Evolutionary conservation across 345 rosid genomes (phyloP).

Genomic region (thale cress (Arabidopsis thaliana)): TAIR10.1 NC_003076.8:16948501-16949000

Average conservation of each 20-base stretch:
- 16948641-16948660: conserved; percentile 6
- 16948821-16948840: conserved; percentile 97
- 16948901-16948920: conserved; percentile 85
- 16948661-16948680: conserved; percentile 23
- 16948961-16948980: conserved; percentile 12
- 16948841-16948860: conserved; percentile 97
- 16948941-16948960: neutral
- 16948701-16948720: conserved; percentile 97
- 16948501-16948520: conserved; percentile 96
- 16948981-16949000: conserved; percentile 7
- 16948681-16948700: conserved; percentile 37
- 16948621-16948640: conserved; percentile 16
- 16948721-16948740: conserved; percentile 97
- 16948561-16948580: conserved; percentile 1
- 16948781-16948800: conserved; percentile 97
- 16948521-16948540: conserved; percentile 52
- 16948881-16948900: conserved; percentile 91
- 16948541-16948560: conserved; percentile 6
- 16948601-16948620: conserved; percentile 20
- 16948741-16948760: conserved; percentile 98
- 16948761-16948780: conserved; percentile 96
- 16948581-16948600: conserved; percentile 25
- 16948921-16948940: conserved; percentile 80
- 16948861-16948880: conserved; percentile 97
- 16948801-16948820: conserved; percentile 99